phyloP scores from a whole-genome alignment of 2,329 filamentous ascomycete genomes.

The Botrytis medusae region DNA sequence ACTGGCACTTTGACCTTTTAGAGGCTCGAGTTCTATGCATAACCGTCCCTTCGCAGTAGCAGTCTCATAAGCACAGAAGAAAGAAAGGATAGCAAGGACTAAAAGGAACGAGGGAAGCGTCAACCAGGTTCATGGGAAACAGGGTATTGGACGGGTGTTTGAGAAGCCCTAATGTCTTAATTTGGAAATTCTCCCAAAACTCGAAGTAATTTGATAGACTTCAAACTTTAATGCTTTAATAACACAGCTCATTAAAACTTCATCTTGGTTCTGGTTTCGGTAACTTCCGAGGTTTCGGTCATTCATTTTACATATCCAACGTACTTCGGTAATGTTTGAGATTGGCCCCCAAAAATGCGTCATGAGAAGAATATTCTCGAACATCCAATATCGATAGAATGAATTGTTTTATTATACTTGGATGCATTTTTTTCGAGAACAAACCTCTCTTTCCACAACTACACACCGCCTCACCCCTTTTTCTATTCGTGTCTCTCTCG shows the following conservation, averaged over 20 bases:
- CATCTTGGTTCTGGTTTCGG: neutral
- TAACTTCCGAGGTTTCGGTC: neutral
- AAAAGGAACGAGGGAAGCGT: neutral
- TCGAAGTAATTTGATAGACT: neutral
- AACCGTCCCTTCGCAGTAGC: neutral
- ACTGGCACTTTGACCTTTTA: neutral
- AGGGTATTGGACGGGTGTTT: slow-evolving; percentile 10
- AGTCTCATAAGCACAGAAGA: slow-evolving; percentile 14
- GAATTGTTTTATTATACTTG: neutral
- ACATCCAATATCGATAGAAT: slow-evolving; percentile 2
- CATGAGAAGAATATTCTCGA: slow-evolving; percentile 14
- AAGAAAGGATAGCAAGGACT: slow-evolving; percentile 1
- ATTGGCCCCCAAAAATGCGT: neutral
- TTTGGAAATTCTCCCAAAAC: neutral
- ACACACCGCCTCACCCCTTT: slow-evolving; percentile 13
- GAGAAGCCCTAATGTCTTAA: neutral
- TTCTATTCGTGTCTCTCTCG: neutral
- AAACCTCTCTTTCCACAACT: neutral
- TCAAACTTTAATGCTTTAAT: neutral
- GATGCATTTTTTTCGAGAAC: neutral
- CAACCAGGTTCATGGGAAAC: slow-evolving; percentile 14
- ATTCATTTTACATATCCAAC: neutral
- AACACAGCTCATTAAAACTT: neutral
- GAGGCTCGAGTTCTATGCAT: slow-evolving; percentile 17
- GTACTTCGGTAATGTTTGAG: slow-evolving; percentile 1